These are phyloP conservation scores for Acanthochlamys bracteata DNA, from an alignment of 106 monocot genomes.

Conservation along the genomic window DNA sequence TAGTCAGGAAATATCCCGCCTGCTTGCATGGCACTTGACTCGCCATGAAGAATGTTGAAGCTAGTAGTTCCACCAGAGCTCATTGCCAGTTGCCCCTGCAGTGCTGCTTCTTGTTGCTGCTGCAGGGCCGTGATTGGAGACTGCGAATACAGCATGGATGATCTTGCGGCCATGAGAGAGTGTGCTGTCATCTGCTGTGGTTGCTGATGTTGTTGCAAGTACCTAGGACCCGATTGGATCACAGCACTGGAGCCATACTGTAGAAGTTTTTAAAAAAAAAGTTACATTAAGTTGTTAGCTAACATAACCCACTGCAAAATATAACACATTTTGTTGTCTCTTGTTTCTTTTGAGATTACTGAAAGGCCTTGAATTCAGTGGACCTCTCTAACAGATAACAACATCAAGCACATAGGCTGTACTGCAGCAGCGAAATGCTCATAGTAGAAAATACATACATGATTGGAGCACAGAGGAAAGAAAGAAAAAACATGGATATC, in stretches of 20 bases:
- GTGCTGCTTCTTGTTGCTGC: constrained; percentile 42
- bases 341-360: not conserved
- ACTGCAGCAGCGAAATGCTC: too few species aligned
- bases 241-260: constrained; percentile 63
- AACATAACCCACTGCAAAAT: not conserved
- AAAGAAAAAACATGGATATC: too few species aligned
- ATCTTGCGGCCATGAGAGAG: constrained; percentile 56
- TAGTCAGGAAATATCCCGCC: constrained; percentile 59
- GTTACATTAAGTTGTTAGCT: not conserved
- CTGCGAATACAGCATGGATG: constrained; percentile 66
- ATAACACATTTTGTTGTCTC: not conserved
- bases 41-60: constrained; percentile 65
- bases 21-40: constrained; percentile 28
- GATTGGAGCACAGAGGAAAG: too few species aligned
- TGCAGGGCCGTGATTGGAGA: constrained; percentile 57
- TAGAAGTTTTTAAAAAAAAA: constrained; percentile 1
- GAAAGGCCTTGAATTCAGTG: too few species aligned
- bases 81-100: constrained; percentile 56
- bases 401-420: too few species aligned
- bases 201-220: constrained; percentile 64
- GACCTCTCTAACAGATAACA: too few species aligned
- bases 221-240: constrained; percentile 52
- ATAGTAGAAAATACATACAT: too few species aligned
- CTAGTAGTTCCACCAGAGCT: constrained; percentile 37
- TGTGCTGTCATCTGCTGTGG: constrained; percentile 53